Conservation (phyloP, 495 filamentous ascomycete genomes). For the Podospora pseudocomata region DNA sequence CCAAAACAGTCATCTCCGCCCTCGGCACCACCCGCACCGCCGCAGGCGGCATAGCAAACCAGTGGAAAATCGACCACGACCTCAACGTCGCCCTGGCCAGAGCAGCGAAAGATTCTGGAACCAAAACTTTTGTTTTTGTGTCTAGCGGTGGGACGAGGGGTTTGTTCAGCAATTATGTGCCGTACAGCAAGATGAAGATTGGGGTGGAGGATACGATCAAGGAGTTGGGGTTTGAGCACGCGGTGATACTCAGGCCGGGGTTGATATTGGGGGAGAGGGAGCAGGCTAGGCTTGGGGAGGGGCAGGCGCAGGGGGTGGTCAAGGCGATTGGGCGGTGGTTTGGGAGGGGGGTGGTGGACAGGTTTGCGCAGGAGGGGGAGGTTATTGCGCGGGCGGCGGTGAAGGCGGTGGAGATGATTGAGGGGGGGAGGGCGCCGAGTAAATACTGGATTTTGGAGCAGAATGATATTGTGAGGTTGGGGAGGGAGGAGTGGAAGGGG, state of each 20-base stretch:
- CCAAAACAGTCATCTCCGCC: conserved; percentile 59
- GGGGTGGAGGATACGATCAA: conserved; percentile 76
- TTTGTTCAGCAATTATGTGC: conserved; percentile 27
- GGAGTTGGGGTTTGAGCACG: conserved; percentile 65
- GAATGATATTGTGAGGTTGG: conserved; percentile 48
- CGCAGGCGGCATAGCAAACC: conserved; percentile 66
- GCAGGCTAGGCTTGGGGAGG: conserved; percentile 49
- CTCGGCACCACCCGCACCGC: conserved; percentile 63
- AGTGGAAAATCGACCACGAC: conserved; percentile 74
- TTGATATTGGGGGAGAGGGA: conserved; percentile 68
- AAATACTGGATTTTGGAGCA: conserved; percentile 48
- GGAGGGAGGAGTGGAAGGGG: conserved; percentile 41
- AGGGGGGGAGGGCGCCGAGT: conserved; percentile 44
- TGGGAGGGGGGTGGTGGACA: conserved; percentile 52
- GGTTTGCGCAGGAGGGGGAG: conserved; percentile 68
- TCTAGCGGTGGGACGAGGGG: conserved; percentile 53
- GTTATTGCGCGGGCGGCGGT: conserved; percentile 74
- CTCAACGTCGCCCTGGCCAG: conserved; percentile 66
- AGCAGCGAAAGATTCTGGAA: conserved; percentile 60
- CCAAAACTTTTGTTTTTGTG: conserved; percentile 65
- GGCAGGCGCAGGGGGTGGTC: conserved; percentile 49
- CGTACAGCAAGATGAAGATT: conserved; percentile 72
- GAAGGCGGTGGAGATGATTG: conserved; percentile 45
- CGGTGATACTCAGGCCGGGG: conserved; percentile 71
- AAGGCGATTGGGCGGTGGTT: conserved; percentile 47